Evolutionary conservation across 208 protist genomes (phyloP).

Genomic region (Trypanosoma platydactyli): DNA sequence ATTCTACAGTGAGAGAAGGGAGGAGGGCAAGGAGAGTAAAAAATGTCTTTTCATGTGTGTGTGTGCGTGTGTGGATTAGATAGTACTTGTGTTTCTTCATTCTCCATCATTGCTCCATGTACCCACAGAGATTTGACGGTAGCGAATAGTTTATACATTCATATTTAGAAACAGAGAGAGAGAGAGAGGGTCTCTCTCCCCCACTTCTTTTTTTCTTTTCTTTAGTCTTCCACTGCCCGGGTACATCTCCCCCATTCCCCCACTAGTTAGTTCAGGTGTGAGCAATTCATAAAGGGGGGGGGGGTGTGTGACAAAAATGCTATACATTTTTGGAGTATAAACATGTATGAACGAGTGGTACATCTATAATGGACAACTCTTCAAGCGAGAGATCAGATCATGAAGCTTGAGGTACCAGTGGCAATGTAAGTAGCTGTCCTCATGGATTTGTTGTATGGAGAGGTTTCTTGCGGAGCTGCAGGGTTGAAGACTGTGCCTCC

Average conservation of each 20-base stretch:
- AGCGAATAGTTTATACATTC: slow-evolving; percentile 6
- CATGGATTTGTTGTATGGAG: slow-evolving; percentile 18
- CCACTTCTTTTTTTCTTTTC: slow-evolving; percentile 13
- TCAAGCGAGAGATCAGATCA: slow-evolving; percentile 14
- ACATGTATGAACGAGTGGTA: not conserved
- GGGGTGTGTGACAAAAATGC: not conserved
- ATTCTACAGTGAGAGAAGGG: not conserved
- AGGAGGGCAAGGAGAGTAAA: not conserved
- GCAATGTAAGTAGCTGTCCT: slow-evolving; percentile 26
- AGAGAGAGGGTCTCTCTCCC: slow-evolving; percentile 1
- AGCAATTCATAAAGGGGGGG: not conserved
- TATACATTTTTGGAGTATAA: not conserved
- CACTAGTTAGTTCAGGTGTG: no score
- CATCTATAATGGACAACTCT: not conserved
- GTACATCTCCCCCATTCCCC: no score
- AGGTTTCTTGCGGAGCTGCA: slow-evolving; percentile 26
- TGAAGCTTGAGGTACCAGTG: slow-evolving; percentile 27
- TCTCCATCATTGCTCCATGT: no score
- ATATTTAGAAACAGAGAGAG: slow-evolving; percentile 15
- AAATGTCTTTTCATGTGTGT: no score
- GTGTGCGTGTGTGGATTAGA: no score
- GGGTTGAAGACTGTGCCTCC: slow-evolving; percentile 17
- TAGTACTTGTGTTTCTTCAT: no score
- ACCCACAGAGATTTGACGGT: no score
- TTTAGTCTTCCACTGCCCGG: not conserved